phyloP scores from a whole-genome alignment of 257 asterid genomes.

The Nicotiana noctiflora region DNA sequence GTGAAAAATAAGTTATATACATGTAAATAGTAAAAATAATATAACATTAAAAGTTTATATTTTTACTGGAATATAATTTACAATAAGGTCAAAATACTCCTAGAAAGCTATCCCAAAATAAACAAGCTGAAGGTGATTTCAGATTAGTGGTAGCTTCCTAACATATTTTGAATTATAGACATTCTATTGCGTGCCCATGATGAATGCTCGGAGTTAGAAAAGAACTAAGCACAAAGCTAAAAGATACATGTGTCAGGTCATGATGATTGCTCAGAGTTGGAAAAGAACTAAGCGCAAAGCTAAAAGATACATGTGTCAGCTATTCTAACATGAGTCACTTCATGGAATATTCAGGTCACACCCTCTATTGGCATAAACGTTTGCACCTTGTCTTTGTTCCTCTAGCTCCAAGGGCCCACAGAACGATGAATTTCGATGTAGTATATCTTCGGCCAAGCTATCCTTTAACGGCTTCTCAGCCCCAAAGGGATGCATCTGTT shows the following conservation, averaged over 20 bases:
- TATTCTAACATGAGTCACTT: conserved; percentile 1
- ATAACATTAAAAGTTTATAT: too few species aligned
- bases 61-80: too few species aligned
- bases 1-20: too few species aligned
- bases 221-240: neutral
- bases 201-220: neutral
- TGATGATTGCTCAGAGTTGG: neutral
- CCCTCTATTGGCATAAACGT: conserved; percentile 11
- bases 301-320: neutral
- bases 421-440: conserved; percentile 23
- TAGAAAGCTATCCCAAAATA: neutral
- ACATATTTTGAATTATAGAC: neutral
- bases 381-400: conserved; percentile 46
- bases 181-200: neutral
- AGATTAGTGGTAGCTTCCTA: neutral
- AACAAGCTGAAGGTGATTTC: neutral
- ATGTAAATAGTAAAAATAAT: too few species aligned
- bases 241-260: neutral
- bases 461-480: conserved; percentile 22
- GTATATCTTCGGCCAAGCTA: conserved; percentile 19
- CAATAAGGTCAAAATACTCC: too few species aligned
- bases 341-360: neutral
- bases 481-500: conserved; percentile 13
- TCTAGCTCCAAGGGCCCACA: conserved; percentile 17
- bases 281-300: neutral